Base-by-base conservation (phyloP, 2,329 filamentous ascomycete species). In the Trichoderma citrinoviride region DNA sequence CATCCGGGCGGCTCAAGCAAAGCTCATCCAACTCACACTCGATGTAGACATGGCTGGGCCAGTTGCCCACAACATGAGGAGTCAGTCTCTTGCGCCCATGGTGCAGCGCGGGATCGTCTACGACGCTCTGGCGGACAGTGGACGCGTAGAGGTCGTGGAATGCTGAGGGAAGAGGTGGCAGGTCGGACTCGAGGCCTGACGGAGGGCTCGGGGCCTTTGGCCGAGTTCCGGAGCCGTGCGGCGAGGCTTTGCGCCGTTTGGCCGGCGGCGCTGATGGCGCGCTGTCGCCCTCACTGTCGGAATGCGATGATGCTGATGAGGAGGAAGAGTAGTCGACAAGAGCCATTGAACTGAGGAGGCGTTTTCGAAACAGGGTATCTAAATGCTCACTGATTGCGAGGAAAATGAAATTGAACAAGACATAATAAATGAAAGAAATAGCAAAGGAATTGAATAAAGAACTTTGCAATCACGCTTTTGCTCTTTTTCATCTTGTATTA, bases 121-220 rank as follows among this genome's bases (percentile, higher is more conserved):
- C 83, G 46, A 89, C 89, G 76, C 90, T 91, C 68, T 90, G 82
- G 67, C 94, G 87, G 58, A 91, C 88, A 46, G 88, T 91, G 12
- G 91, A 89, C 29, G 93, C 90, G 77, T 99, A 98, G 62, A 98
- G 83, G 75, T 97, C 91, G 75, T 93, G 91, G 76, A 99, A 98
- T 63, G 86, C 80, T 14, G 87, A 77, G 8, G 93, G 94, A 23
- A 97, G 83, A 8, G 93, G 91, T 33, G 91, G 92, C 41, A 93
- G 77, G 6, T 69, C 71, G 4, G 74, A 69, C 43, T 64, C 64
- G 3, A 57, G 23, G 23, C 40, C 53, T 47, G 27, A 52, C 54
- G 49, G 49, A 41, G 47, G 19, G 47, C 47, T 60, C 52, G 50
- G 33, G 23, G 43, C 49, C 49, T 54, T 21, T 21, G 52, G 10